Evolutionary conservation across 805 yeast species (phyloP), one percentile per base, ranked within the genome.

Genomic region (Blastobotrys chiropterorum): DNA sequence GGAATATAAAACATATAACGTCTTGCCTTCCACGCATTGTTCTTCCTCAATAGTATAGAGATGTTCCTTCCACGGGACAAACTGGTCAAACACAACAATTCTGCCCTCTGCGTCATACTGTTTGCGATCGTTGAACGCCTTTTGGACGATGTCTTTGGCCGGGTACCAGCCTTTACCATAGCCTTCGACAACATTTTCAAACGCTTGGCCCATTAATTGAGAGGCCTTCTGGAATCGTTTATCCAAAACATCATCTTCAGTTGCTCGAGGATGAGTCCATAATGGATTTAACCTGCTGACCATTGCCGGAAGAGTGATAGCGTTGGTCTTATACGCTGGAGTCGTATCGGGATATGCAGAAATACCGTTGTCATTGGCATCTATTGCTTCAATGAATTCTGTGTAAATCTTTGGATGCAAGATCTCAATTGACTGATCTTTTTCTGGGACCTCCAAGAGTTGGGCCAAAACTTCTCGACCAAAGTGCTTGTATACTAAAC

Each of bases 31-130:
- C 13, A 52, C 54, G 44, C 57, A 65, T 57, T 72, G 74, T 21
- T 72, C 70, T 58, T 78, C 70, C 68, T 94, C 97, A 53, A 87
- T 73, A 16, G 74, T 72, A 66, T 81, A 88, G 47, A 92, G 73
- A 67, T 94, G 98, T 65, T 89, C 97, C 67, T 90, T 90, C 99
- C 99, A 94, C 46, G 96, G 96, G 49, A 88, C 86, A 66, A 85
- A 88, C 55, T 78, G 77, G n/a, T 79, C 81, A 55, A 94, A 75
- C 2, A 86, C 76, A 8, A 94, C 61, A 44, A 92, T 82, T 56
- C 83, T 80, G 41, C 97, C 97, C 20, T 85, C 76, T 51, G 69
- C 56, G 62, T 89, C 88, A 49, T 79, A 79, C 21, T 80, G 69
- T 48, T 70, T 70, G 63, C 97, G 78, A n/a, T 61, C 58, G 2